Percentiles rank a stretch among this genome's conserved stretches.
phyloP scores from a whole-genome alignment of 2,329 filamentous ascomycete species.

The Pseudogymnoascus verrucosus region DNA sequence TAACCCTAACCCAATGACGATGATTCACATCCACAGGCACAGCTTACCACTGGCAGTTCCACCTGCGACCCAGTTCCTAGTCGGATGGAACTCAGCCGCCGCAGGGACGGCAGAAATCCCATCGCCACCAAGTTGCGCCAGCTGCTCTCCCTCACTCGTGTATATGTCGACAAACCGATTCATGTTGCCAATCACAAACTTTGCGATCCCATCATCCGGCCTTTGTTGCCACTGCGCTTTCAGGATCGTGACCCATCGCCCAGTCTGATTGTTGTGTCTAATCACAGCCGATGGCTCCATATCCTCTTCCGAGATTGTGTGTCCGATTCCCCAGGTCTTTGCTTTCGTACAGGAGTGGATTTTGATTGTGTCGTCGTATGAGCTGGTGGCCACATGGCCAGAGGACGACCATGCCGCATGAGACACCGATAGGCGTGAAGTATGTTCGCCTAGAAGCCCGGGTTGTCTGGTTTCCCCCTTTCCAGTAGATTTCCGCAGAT shows the following conservation, averaged over 20 bases:
- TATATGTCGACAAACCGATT: slow-evolving; percentile 94
- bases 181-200: slow-evolving; percentile 94
- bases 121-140: slow-evolving; percentile 81
- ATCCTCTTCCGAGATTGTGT: slow-evolving; percentile 48
- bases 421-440: slow-evolving; percentile 76
- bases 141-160: slow-evolving; percentile 70
- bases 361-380: slow-evolving; percentile 92
- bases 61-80: slow-evolving; percentile 82
- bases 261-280: slow-evolving; percentile 90
- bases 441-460: slow-evolving; percentile 69
- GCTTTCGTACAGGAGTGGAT: slow-evolving; percentile 71
- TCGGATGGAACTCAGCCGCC: slow-evolving; percentile 83
- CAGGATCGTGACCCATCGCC: slow-evolving; percentile 78
- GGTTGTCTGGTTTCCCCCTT: slow-evolving; percentile 55
- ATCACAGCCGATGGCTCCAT: slow-evolving; percentile 65
- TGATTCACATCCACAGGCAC: slow-evolving; percentile 71
- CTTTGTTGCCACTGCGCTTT: slow-evolving; percentile 83
- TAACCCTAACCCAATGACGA: neutral
- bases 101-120: slow-evolving; percentile 92
- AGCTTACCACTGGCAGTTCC: slow-evolving; percentile 89
- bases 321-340: slow-evolving; percentile 49
- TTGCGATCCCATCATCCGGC: slow-evolving; percentile 71
- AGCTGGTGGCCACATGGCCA: slow-evolving; percentile 82
- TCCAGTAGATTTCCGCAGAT: slow-evolving; percentile 69
- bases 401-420: slow-evolving; percentile 83